Conservation (phyloP, 331 rosid species). For the Prunus yedoensis region DNA sequence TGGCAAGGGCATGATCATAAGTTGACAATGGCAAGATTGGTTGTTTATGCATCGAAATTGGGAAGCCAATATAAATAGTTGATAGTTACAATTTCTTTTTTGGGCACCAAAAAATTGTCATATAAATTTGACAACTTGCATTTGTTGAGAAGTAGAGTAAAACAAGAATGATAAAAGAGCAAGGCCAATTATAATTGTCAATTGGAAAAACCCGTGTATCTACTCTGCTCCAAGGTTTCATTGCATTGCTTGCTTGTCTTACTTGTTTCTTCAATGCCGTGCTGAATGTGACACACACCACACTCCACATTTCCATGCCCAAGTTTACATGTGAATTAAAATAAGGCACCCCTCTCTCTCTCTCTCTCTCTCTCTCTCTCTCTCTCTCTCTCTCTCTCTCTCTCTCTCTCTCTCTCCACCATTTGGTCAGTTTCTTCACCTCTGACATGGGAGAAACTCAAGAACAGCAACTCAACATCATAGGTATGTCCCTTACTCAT, state of each 20-base stretch:
- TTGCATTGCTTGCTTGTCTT: neutral
- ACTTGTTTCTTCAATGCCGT: neutral
- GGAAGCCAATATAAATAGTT: too few species aligned
- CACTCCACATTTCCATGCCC: neutral
- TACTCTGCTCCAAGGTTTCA: neutral
- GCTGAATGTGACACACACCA: neutral
- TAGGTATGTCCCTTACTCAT: conserved; percentile 27
- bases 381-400: too few species aligned
- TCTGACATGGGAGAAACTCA: conserved; percentile 30
- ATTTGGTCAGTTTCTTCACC: conserved; percentile 12
- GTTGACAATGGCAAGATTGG: too few species aligned
- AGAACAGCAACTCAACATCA: conserved; percentile 31
- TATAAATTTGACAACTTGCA: too few species aligned
- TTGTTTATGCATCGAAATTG: too few species aligned
- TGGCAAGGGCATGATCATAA: too few species aligned
- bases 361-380: too few species aligned
- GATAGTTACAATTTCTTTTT: too few species aligned
- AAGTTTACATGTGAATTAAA: neutral
- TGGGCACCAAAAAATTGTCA: too few species aligned
- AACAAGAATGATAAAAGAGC: too few species aligned
- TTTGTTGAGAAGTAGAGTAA: too few species aligned
- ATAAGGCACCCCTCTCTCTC: neutral
- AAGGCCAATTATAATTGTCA: neutral
- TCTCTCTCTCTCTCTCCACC: neutral
- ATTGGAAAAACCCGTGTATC: neutral